phyloP scores from a whole-genome alignment of 169 alveolate genomes.

The Plasmodium yoelii region DNA sequence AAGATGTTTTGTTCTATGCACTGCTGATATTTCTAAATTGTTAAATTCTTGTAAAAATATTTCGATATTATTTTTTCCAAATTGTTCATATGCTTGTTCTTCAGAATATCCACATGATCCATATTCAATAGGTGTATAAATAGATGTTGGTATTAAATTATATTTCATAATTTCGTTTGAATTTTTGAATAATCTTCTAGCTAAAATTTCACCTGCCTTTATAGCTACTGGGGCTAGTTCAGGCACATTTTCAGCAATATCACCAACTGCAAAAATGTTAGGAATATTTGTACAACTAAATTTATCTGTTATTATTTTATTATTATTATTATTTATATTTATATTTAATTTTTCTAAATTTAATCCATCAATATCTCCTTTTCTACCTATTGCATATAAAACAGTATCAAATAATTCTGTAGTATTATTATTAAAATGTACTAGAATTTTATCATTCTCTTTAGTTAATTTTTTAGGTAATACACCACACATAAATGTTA shows the following conservation, averaged over 20 bases:
- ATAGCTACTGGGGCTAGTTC: conserved; percentile 99
- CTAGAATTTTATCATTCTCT: conserved; percentile 82
- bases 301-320: conserved; percentile 90
- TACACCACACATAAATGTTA: conserved; percentile 89
- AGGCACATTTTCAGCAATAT: conserved; percentile 93
- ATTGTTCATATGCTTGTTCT: conserved; percentile 86
- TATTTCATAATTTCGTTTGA: conserved; percentile 80
- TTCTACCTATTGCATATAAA: conserved; percentile 97
- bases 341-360: conserved; percentile 77
- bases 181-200: conserved; percentile 93
- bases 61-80: conserved; percentile 88
- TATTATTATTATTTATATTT: conserved; percentile 78
- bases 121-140: conserved; percentile 98
- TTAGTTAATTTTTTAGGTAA: conserved; percentile 91
- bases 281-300: conserved; percentile 93
- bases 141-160: conserved; percentile 95
- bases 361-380: conserved; percentile 90
- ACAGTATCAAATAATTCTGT: conserved; percentile 95
- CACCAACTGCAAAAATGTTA: conserved; percentile 96
- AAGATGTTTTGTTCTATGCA: conserved; percentile 83
- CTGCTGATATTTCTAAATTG: conserved; percentile 92
- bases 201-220: conserved; percentile 96
- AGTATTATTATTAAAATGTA: conserved; percentile 83
- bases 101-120: conserved; percentile 96
- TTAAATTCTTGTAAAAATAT: conserved; percentile 91